Percentiles rank a stretch among this genome's conserved stretches.
phyloP scores from a whole-genome alignment of 2,329 filamentous ascomycete genomes.

The Xylariaceae sp. region DNA sequence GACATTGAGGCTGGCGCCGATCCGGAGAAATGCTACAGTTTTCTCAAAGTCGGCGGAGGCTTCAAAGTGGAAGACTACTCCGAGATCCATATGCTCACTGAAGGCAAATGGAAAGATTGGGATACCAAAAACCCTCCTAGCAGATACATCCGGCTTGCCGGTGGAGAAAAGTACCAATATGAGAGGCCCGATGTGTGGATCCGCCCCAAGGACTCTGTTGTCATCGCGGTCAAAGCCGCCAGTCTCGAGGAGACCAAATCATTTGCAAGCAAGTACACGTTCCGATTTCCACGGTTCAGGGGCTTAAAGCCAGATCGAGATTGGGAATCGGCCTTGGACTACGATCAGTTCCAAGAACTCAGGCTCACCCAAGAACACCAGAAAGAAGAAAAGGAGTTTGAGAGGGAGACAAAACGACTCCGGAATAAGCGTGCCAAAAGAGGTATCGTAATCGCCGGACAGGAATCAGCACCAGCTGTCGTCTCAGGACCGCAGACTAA shows the following conservation, averaged over 20 bases:
- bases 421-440: slow-evolving; percentile 63
- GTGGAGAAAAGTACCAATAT: slow-evolving; percentile 65
- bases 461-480: slow-evolving; percentile 45
- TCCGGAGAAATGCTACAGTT: slow-evolving; percentile 81
- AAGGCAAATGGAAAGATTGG: slow-evolving; percentile 91
- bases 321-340: slow-evolving; percentile 77
- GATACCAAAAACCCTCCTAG: slow-evolving; percentile 72
- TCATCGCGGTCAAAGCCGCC: slow-evolving; percentile 85
- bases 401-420: slow-evolving; percentile 65
- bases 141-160: slow-evolving; percentile 77
- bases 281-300: slow-evolving; percentile 91
- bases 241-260: slow-evolving; percentile 71
- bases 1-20: slow-evolving; percentile 58
- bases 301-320: slow-evolving; percentile 75
- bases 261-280: slow-evolving; percentile 72
- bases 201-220: slow-evolving; percentile 79
- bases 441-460: slow-evolving; percentile 70
- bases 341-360: slow-evolving; percentile 73
- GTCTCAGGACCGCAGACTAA: slow-evolving; percentile 59
- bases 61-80: slow-evolving; percentile 84
- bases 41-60: slow-evolving; percentile 97
- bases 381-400: slow-evolving; percentile 71
- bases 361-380: slow-evolving; percentile 69
- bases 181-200: slow-evolving; percentile 94
- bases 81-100: slow-evolving; percentile 76